Conservation (phyloP, 495 filamentous ascomycete genomes). For the Lophium mytilinum region DNA sequence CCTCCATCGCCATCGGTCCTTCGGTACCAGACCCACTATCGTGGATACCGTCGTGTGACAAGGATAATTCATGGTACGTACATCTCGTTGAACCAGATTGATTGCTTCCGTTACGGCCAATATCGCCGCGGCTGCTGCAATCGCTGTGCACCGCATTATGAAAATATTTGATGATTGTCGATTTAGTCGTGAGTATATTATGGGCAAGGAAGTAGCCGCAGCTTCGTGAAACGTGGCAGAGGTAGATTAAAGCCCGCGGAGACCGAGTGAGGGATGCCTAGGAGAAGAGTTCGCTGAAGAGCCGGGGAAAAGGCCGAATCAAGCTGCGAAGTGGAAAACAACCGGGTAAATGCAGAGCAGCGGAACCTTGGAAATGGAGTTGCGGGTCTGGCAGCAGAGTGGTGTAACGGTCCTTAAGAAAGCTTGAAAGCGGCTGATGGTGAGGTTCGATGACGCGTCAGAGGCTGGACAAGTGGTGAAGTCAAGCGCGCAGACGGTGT, state of each 20-base stretch:
- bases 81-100: conserved; percentile 26
- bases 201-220: too few species aligned
- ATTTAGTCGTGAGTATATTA: too few species aligned
- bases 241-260: too few species aligned
- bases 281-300: too few species aligned
- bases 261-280: too few species aligned
- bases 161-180: background rate
- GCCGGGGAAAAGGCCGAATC: too few species aligned
- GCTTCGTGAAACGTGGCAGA: too few species aligned
- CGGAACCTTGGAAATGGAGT: too few species aligned
- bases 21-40: too few species aligned
- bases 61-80: conserved; percentile 1
- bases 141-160: conserved; percentile 20
- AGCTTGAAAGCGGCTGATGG: background rate
- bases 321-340: too few species aligned
- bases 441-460: background rate
- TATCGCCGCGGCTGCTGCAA: conserved; percentile 15
- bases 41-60: background rate
- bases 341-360: too few species aligned
- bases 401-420: background rate
- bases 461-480: background rate
- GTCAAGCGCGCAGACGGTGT: too few species aligned
- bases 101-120: conserved; percentile 25
- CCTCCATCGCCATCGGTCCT: background rate
- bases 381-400: background rate